Percentiles rank a stretch among this genome's conserved stretches.
Conservation (phyloP, 805 yeast species). For the Myxozyma geophila region DNA sequence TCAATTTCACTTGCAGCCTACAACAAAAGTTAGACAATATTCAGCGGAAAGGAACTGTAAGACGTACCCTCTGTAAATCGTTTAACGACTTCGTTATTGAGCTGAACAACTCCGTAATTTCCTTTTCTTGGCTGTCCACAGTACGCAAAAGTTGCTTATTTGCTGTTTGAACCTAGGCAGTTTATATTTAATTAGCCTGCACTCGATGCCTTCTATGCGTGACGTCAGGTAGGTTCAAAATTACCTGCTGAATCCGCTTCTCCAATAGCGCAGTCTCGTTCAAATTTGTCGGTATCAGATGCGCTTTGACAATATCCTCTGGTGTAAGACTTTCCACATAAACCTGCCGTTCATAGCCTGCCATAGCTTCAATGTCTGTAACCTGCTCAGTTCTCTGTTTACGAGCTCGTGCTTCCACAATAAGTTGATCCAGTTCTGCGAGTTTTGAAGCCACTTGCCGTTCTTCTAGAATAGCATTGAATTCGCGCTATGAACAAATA, state of each 20-base stretch:
- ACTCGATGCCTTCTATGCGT: neutral
- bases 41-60: neutral
- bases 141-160: slow-evolving; percentile 23
- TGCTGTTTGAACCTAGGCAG: slow-evolving; percentile 15
- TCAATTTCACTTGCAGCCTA: slow-evolving; percentile 26
- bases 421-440: slow-evolving; percentile 48
- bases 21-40: neutral
- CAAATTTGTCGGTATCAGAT: slow-evolving; percentile 38
- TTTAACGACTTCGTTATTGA: slow-evolving; percentile 8
- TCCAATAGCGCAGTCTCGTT: slow-evolving; percentile 37
- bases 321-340: slow-evolving; percentile 42
- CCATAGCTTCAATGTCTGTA: slow-evolving; percentile 1
- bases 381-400: slow-evolving; percentile 29
- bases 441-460: slow-evolving; percentile 48
- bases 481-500: slow-evolving; percentile 57
- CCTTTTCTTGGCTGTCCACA: slow-evolving; percentile 24
- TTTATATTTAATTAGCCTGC: neutral
- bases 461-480: slow-evolving; percentile 58
- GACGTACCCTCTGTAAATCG: slow-evolving; percentile 21
- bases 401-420: slow-evolving; percentile 45
- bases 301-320: slow-evolving; percentile 41
- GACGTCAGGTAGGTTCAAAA: neutral
- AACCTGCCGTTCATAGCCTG: slow-evolving; percentile 35
- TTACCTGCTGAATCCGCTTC: slow-evolving; percentile 22
- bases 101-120: slow-evolving; percentile 18